phyloP scores from a whole-genome alignment of 352 stramenopile species.

The Globisporangium spiculum region DNA sequence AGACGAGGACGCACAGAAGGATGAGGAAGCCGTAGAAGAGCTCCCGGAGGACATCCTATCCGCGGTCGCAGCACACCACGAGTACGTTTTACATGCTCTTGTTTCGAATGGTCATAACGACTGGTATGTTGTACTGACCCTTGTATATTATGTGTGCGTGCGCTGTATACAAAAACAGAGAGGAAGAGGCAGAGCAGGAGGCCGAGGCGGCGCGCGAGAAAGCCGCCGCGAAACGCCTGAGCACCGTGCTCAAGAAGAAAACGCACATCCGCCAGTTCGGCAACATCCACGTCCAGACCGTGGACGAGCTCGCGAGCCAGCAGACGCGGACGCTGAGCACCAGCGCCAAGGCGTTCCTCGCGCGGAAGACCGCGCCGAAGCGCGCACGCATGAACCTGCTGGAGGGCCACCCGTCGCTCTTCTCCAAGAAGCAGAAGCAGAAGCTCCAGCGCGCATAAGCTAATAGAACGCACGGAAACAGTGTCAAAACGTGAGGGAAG shows the following conservation, averaged over 20 bases:
- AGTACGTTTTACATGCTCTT: slow-evolving; percentile 27
- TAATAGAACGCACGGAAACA: not conserved
- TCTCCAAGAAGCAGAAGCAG: slow-evolving; percentile 74
- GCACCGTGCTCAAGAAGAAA: slow-evolving; percentile 36
- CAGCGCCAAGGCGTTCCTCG: slow-evolving; percentile 51
- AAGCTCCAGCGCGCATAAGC: slow-evolving; percentile 20
- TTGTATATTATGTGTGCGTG: not conserved
- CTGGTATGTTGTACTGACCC: not conserved
- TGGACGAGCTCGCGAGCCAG: slow-evolving; percentile 39
- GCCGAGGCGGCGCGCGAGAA: slow-evolving; percentile 27
- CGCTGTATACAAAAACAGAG: slow-evolving; percentile 21
- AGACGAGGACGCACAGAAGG: slow-evolving; percentile 15
- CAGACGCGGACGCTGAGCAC: slow-evolving; percentile 43
- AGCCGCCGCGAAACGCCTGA: slow-evolving; percentile 22
- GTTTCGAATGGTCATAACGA: too few relatives aligned
- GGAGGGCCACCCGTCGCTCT: slow-evolving; percentile 61
- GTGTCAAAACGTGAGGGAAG: not conserved
- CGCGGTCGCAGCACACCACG: slow-evolving; percentile 58
- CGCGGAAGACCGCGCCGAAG: slow-evolving; percentile 45
- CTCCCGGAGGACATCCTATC: slow-evolving; percentile 64
- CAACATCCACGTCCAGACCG: slow-evolving; percentile 70
- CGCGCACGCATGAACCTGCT: slow-evolving; percentile 63
- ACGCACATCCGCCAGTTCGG: slow-evolving; percentile 75
- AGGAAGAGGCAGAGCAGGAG: slow-evolving; percentile 50
- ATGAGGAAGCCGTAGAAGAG: slow-evolving; percentile 33